phyloP scores from a whole-genome alignment of 2,329 filamentous ascomycete species.

The Nemania sp. region DNA sequence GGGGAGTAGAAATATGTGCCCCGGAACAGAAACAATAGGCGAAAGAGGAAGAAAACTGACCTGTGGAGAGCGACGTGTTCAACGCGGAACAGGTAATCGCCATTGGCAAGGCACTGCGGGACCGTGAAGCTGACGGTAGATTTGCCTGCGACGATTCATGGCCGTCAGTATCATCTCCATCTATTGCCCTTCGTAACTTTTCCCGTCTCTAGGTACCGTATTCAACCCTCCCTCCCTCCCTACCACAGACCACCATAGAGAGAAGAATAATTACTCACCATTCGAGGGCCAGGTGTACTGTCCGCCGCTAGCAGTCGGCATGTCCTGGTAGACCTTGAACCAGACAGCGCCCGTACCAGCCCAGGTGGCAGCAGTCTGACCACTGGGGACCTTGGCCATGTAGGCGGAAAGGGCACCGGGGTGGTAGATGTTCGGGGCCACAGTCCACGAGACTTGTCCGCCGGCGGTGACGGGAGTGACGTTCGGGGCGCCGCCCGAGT shows the following conservation, averaged over 20 bases:
- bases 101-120: constrained; percentile 40
- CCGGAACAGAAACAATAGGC: not conserved
- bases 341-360: constrained; percentile 46
- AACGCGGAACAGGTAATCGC: constrained; percentile 45
- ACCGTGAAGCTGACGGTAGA: constrained; percentile 38
- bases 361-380: constrained; percentile 42
- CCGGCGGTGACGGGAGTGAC: constrained; percentile 46
- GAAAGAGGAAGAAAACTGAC: not conserved
- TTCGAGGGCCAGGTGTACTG: constrained; percentile 45
- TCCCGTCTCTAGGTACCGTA: not conserved
- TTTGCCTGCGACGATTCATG: constrained; percentile 28
- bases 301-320: constrained; percentile 39
- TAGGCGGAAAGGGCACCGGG: constrained; percentile 46
- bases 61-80: constrained; percentile 44
- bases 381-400: constrained; percentile 45
- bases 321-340: constrained; percentile 50
- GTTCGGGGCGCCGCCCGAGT: constrained; percentile 39
- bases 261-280: constrained; percentile 31
- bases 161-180: constrained; percentile 2
- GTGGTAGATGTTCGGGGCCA: constrained; percentile 45
- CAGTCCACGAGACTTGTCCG: constrained; percentile 45
- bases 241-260: not conserved
- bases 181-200: not conserved
- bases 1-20: not conserved
- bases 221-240: not conserved